Conservation (phyloP, 164 flowering plant genomes). For the Litsea cubeba region DNA sequence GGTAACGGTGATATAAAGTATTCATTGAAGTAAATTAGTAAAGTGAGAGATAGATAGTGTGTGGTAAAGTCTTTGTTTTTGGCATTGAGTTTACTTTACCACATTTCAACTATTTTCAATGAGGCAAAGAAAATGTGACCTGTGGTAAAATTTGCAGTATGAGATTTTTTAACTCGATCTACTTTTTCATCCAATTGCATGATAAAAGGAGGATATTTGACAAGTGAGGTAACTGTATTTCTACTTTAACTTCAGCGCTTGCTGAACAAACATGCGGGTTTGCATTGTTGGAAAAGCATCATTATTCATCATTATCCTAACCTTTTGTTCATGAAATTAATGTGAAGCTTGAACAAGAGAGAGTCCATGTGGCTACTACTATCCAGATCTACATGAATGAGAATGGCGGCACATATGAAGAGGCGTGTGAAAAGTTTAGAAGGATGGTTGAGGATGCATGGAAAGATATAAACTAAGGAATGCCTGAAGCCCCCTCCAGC, state of each 20-base stretch:
- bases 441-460: neutral
- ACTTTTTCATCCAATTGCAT: no score
- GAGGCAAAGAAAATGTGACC: no score
- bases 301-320: neutral
- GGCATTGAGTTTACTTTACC: neutral
- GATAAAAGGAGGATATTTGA: no score
- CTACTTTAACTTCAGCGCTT: no score
- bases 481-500: neutral
- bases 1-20: neutral
- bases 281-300: neutral
- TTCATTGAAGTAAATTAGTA: neutral
- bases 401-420: neutral
- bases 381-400: slow-evolving; percentile 4
- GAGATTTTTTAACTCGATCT: no score
- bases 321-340: neutral
- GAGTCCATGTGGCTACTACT: neutral
- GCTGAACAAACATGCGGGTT: neutral
- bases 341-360: slow-evolving; percentile 1
- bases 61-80: neutral
- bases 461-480: slow-evolving; percentile 5
- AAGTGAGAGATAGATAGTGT: no score
- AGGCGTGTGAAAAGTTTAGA: neutral
- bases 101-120: neutral
- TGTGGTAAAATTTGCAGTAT: no score
- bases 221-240: no score